Base-by-base conservation (phyloP, 192 early-diverging fungal species). In the Geranomyces variabilis region DNA sequence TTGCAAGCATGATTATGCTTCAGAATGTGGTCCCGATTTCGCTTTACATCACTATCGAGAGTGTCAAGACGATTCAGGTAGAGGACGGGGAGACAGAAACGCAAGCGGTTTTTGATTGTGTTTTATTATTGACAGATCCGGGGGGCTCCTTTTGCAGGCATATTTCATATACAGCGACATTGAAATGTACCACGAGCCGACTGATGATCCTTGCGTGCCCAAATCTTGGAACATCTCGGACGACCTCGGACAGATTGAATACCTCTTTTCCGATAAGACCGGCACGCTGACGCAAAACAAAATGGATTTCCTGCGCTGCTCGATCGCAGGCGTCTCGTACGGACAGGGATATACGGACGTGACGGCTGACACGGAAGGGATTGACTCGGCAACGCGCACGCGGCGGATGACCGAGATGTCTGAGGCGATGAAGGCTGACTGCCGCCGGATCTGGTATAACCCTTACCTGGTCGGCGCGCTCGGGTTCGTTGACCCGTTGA, bases 1-100 rank as follows among this genome's bases (percentile, higher is more conserved):
- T 33, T 17, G 87, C 90, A 2, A 83, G 87, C 41, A 82, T 97
- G 56, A 93, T 96, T 74, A 79, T 95, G 72, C 92, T 92, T 75
- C 95, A 97, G 77, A 96, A 94, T 56, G 88, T 97, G 30, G 91
- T 97, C n/a, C 96, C 96, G 2, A 98, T 98, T 63, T 93, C 93
- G 47, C 85, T 98, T 49, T 96, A 95, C 71, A 90, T 98, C 63
- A 92, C 91, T 19, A 89, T 98, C 36, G 96, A 98, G 79, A 82
- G 94, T 12, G 91, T 95, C 47, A 96, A 94, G 77, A 88, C 90
- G 1, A 80, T 92, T 51, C 92, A 93, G 75, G 85, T 87, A 71
- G 21, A 8, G 4, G n/a, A n/a, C n/a, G n/a, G 19, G 6, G 14
- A 55, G 51, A 3, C 51, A 28, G 51, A 7, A 24, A 55, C 15